Conservation (phyloP, 1,284 basidiomycete species). For the Ganoderma meredithae region DNA sequence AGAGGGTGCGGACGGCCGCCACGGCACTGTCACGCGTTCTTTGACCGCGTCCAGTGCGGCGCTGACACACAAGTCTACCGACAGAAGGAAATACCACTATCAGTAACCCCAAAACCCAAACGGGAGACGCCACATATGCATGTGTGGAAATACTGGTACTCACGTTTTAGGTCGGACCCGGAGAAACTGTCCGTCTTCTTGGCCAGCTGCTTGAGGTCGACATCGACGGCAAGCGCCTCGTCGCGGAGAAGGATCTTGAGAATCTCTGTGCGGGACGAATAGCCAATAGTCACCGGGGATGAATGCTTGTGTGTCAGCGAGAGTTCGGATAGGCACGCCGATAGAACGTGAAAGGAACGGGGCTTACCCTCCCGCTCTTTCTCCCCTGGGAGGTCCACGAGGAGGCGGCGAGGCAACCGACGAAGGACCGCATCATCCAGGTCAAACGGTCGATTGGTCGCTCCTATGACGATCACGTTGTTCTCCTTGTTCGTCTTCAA, state of each 20-base stretch:
- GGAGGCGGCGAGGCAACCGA: constrained; percentile 81
- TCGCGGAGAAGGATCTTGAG: constrained; percentile 83
- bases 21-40: constrained; percentile 81
- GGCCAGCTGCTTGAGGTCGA: constrained; percentile 72
- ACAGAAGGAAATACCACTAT: constrained; percentile 10
- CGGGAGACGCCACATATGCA: neutral
- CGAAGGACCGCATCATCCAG: constrained; percentile 87
- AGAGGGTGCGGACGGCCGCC: constrained; percentile 43
- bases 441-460: constrained; percentile 91
- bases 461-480: constrained; percentile 92
- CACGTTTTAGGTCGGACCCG: constrained; percentile 93
- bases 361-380: constrained; percentile 79
- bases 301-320: constrained; percentile 16
- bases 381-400: constrained; percentile 87
- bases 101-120: constrained; percentile 31
- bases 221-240: constrained; percentile 73
- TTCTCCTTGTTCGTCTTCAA: constrained; percentile 82
- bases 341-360: constrained; percentile 16
- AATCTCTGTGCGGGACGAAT: constrained; percentile 64
- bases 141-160: constrained; percentile 42
- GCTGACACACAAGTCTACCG: constrained; percentile 85
- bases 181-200: constrained; percentile 87
- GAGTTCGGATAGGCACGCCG: constrained; percentile 18
- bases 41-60: constrained; percentile 91
- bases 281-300: constrained; percentile 5